These are phyloP conservation scores for Rubia yunnanensis DNA, from an alignment of 257 asterid genomes.

Conservation along the genomic window DNA sequence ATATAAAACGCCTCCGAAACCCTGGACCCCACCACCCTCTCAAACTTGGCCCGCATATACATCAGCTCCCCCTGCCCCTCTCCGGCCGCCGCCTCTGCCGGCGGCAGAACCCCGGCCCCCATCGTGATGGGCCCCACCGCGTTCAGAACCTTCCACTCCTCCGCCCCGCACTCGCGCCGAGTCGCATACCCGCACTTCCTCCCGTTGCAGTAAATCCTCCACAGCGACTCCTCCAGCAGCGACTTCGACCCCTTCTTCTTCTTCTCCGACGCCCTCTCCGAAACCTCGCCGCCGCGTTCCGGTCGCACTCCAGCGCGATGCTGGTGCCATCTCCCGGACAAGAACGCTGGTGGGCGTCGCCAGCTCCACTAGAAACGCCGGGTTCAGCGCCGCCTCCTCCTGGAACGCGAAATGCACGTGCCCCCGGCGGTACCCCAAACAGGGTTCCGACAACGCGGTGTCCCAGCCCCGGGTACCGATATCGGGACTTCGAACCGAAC, in stretches of 20 bases:
- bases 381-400: constrained; percentile 46
- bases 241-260: constrained; percentile 34
- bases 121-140: constrained; percentile 75
- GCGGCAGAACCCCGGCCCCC: constrained; percentile 97
- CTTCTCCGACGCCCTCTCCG: too few relatives aligned
- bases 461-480: constrained; percentile 39
- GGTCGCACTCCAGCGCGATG: constrained; percentile 72
- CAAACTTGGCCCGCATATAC: constrained; percentile 95
- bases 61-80: constrained; percentile 78
- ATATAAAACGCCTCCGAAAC: constrained; percentile 95
- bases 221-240: constrained; percentile 51
- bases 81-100: constrained; percentile 16
- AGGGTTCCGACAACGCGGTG: constrained; percentile 63
- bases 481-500: background rate
- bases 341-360: constrained; percentile 67
- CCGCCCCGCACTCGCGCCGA: constrained; percentile 71
- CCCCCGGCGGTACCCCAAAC: constrained; percentile 74
- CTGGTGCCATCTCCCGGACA: constrained; percentile 87
- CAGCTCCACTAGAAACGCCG: constrained; percentile 60
- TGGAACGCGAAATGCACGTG: constrained; percentile 77
- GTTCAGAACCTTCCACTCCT: constrained; percentile 74
- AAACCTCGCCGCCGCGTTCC: constrained; percentile 14
- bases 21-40: constrained; percentile 83
- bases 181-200: constrained; percentile 78
- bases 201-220: constrained; percentile 92